Evolutionary conservation across 2,329 filamentous ascomycete species (phyloP).

Genomic region (Chrysosporium keratinophilum): DNA sequence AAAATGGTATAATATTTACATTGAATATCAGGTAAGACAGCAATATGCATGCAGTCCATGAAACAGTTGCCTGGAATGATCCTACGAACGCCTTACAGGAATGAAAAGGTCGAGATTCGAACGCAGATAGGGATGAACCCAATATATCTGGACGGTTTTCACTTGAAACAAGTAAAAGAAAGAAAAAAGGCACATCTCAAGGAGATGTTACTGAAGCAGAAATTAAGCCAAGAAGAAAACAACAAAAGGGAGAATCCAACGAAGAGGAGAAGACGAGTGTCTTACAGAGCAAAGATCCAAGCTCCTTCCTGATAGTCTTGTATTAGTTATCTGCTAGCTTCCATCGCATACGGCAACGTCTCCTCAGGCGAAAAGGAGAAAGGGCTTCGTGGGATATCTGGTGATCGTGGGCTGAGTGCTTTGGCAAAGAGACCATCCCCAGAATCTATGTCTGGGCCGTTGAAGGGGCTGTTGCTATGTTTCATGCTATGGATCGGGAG

Average conservation of each 20-base stretch:
- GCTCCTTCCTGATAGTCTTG: not conserved
- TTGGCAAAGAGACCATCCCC: conserved; percentile 81
- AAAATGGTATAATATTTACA: not conserved
- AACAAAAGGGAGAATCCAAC: not conserved
- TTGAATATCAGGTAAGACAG: not conserved
- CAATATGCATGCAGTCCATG: too few relatives aligned
- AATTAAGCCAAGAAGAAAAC: too few relatives aligned
- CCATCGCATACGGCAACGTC: conserved; percentile 22
- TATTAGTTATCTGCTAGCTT: conserved; percentile 5
- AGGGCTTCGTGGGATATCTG: conserved; percentile 74
- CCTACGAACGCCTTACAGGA: not conserved
- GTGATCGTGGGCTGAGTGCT: conserved; percentile 74
- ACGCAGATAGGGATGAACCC: too few relatives aligned
- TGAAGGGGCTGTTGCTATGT: conserved; percentile 23
- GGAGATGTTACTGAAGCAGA: too few relatives aligned
- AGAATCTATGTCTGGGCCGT: conserved; percentile 39
- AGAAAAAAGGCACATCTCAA: too few relatives aligned
- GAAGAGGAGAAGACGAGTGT: not conserved
- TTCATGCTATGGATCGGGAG: conserved; percentile 19
- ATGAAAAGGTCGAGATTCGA: not conserved
- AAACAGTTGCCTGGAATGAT: too few relatives aligned
- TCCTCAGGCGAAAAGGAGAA: conserved; percentile 53
- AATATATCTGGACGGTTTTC: too few relatives aligned
- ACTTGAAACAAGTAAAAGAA: too few relatives aligned
- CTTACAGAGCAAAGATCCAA: too few relatives aligned